These are phyloP conservation scores for Westerdykella aurantiaca DNA, from an alignment of 2,329 filamentous ascomycete genomes.

Conservation along the genomic window DNA sequence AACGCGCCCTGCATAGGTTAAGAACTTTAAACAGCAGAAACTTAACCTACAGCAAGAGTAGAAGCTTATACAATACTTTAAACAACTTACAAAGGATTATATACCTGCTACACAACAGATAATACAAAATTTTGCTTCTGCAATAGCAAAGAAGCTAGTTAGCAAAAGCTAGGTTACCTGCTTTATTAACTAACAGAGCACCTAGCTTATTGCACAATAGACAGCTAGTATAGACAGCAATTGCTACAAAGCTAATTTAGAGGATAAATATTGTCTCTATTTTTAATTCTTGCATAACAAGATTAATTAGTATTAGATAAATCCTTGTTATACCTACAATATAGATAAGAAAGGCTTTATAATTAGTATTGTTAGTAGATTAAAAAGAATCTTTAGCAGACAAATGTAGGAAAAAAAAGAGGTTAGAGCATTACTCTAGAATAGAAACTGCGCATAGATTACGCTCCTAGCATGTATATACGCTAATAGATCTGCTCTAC, in stretches of 20 bases:
- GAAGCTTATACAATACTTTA: too few relatives aligned
- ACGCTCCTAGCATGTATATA: too few relatives aligned
- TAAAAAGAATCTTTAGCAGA: too few relatives aligned
- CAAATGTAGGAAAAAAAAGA: too few relatives aligned
- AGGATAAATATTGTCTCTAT: too few relatives aligned
- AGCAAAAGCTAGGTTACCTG: constrained; percentile 11
- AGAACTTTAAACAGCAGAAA: constrained; percentile 1
- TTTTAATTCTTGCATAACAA: constrained; percentile 3
- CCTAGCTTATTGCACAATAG: constrained; percentile 9
- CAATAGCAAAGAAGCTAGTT: constrained; percentile 4
- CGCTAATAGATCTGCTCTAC: constrained; percentile 5
- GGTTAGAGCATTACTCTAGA: too few relatives aligned
- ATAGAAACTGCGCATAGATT: too few relatives aligned
- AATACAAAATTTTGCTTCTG: too few relatives aligned
- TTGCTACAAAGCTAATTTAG: constrained; percentile 12
- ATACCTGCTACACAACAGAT: too few relatives aligned
- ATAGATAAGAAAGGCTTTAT: too few relatives aligned
- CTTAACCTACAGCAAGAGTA: constrained; percentile 4
- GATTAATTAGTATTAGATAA: background rate
- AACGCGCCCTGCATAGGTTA: background rate
- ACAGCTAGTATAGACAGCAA: constrained; percentile 11
- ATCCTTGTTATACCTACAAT: background rate
- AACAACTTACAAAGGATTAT: too few relatives aligned
- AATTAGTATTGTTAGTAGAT: too few relatives aligned
- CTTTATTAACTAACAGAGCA: constrained; percentile 9